These are phyloP conservation scores for Ceratobasidium theobromae DNA, from an alignment of 1,284 basidiomycete genomes.

Conservation along the genomic window DNA sequence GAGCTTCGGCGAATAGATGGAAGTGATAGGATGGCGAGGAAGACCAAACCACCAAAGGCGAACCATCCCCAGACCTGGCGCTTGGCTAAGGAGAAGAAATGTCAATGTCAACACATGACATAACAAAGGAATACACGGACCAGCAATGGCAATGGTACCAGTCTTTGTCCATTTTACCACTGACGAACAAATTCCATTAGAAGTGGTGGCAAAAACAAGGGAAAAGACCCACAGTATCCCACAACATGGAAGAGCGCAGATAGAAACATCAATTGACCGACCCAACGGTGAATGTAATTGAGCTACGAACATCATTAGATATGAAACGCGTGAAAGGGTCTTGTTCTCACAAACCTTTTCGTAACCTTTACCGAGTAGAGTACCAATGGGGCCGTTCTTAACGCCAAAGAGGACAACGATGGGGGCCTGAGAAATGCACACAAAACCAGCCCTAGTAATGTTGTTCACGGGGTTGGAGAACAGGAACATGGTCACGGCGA, in stretches of 20 bases:
- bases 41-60: conserved; percentile 33
- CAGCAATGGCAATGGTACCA: conserved; percentile 18
- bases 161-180: conserved; percentile 35
- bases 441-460: conserved; percentile 31
- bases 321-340: not conserved
- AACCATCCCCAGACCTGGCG: conserved; percentile 30
- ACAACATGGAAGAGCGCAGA: conserved; percentile 35
- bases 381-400: conserved; percentile 35
- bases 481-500: conserved; percentile 31
- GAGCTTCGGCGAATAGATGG: conserved; percentile 28
- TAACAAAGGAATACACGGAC: not conserved
- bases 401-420: conserved; percentile 32
- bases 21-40: conserved; percentile 32
- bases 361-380: conserved; percentile 32
- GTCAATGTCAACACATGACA: not conserved
- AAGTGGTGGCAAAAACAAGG: not conserved
- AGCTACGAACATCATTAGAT: conserved; percentile 17
- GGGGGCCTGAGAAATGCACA: conserved; percentile 33
- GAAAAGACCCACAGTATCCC: conserved; percentile 33
- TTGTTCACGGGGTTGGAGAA: conserved; percentile 32
- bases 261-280: conserved; percentile 36
- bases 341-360: conserved; percentile 27
- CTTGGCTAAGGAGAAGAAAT: not conserved
- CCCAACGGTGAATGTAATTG: conserved; percentile 36
- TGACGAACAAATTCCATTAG: not conserved